Conservation (phyloP, 805 yeast species). For the Sugiyamaella floridensis region DNA sequence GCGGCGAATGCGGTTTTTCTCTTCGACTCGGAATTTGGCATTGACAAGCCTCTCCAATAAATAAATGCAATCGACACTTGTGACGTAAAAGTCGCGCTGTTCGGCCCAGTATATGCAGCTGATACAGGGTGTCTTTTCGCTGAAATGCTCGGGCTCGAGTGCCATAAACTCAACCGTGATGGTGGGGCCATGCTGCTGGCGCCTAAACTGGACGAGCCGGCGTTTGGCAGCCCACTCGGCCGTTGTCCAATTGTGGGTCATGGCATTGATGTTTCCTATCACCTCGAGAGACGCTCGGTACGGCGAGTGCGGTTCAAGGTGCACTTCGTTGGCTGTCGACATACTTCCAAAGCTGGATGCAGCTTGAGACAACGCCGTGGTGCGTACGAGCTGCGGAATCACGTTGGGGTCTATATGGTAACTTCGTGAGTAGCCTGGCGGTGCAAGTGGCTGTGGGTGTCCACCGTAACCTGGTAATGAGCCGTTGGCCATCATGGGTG, state of each 20-base stretch:
- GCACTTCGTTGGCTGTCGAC: slow-evolving; percentile 3
- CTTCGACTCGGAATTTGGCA: slow-evolving; percentile 54
- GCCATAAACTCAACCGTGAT: slow-evolving; percentile 36
- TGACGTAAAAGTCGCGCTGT: slow-evolving; percentile 43
- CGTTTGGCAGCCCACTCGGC: slow-evolving; percentile 39
- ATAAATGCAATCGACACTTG: slow-evolving; percentile 57
- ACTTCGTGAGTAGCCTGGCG: neutral
- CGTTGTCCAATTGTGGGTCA: slow-evolving; percentile 42
- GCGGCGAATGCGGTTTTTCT: slow-evolving; percentile 61
- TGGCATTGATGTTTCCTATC: slow-evolving; percentile 26
- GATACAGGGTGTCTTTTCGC: slow-evolving; percentile 40
- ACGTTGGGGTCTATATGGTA: neutral
- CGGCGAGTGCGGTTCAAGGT: slow-evolving; percentile 6
- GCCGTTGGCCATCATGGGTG: neutral
- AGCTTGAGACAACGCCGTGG: slow-evolving; percentile 23
- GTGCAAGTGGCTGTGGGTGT: too few species aligned
- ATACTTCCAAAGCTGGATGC: slow-evolving; percentile 15
- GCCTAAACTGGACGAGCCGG: slow-evolving; percentile 43
- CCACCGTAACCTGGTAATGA: neutral
- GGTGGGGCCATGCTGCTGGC: slow-evolving; percentile 32
- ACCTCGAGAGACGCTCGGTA: slow-evolving; percentile 27
- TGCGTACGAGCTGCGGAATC: slow-evolving; percentile 22
- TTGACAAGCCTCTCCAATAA: slow-evolving; percentile 51
- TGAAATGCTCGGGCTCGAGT: slow-evolving; percentile 33
- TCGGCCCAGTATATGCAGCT: slow-evolving; percentile 56